Base-by-base conservation (phyloP, 352 stramenopile species). In the Phytophthora agathidicida region DNA sequence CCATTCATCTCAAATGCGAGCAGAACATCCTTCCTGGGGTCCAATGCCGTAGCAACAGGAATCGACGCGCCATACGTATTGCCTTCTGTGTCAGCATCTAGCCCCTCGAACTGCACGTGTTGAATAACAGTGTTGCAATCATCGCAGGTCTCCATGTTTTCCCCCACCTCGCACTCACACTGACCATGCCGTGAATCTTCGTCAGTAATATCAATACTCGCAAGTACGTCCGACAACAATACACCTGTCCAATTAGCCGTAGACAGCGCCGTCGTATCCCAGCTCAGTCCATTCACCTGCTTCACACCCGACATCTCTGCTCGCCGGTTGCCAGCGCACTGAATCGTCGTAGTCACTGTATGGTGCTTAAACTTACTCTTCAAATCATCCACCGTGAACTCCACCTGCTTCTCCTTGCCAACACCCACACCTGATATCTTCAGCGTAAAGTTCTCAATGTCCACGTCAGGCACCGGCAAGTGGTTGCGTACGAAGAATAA, bases 1-100 rank as follows among this genome's bases (percentile, higher is more conserved):
- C 82, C 98, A 67, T 99, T 99, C 97, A 99, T 99, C 83, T 99
- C 95, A 55, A 98, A 99, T 3, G 96, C 96, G n/a, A 99, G 65
- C 44, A 99, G 74, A 7, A 98, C 94, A 56, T 99, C 98, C 22
- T 97, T 97, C 42, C 93, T 88, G 11, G 90, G 88, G 68, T 96
- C 89, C 5, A 98, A 60, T 2, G 96, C 98, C 32, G 98, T 99
- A 20, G 89, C 76, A 38, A 98, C 85, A 8, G 91, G 96, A 48
- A 98, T 98, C 20, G 79, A 97, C 3, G 89, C 89, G 5, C 91
- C 88, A 50, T 96, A 96, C 31, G 65, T 58, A 7, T 92, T 86
- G n/a, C 84, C 87, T 33, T 94, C 84, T n/a, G 89, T 90, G 60
- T 96, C 80, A 8, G 60, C 51, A 45, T 94, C 86, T 0, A 94